Base-by-base conservation (phyloP, 202 grass and related monocot species). In the Sporobolus alterniflorus region DNA sequence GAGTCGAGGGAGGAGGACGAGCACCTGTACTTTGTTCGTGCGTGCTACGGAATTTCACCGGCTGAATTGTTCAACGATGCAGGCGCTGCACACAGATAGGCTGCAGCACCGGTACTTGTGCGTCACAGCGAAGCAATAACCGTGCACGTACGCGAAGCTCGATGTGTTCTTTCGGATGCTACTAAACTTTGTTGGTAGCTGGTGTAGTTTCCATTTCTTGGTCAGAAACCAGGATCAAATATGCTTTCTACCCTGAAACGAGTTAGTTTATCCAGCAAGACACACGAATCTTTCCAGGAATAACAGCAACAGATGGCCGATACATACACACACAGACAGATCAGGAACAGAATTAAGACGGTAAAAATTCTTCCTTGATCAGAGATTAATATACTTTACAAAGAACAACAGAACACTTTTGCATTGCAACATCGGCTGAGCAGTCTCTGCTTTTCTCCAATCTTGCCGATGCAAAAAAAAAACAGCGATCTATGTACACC, bases 401-500 rank as follows among this genome's bases (percentile, higher is more conserved):
- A 59, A 20, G 80, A 74, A 51, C 17, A 41, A 59, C 60, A 68
- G 74, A 79, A 74, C 9, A 20, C 24, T 82, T 71, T 33, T 9
- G 1, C 42, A 71, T 74, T 21, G 54, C 9, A 81, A 77, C 82
- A 85, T 34, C 1, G 55, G 64, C 61, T 30, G 87, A 47, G 76
- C 8, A 25, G 20, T 5, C 43, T 62, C 48, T 48, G 43, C 28
- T n/a, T 22, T 24, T 48, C 25, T 17, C 55, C 46, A 6, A 60
- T 57, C 21, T 75, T 56, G 63, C 76, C 71, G 33, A 51, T 81
- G 87, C 87, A 89, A 83, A 82, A 89, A 70, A 21, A 46, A 18
- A 17, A 26, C 21, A 60, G 11, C 62, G 46, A 63, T 47, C 78
- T 83, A 90, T 90, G 41, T 90, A 90, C 88, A 90, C 73, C 88